Base-by-base conservation (phyloP, 306 rosid genomes). In the Acacia melanoxylon region DNA sequence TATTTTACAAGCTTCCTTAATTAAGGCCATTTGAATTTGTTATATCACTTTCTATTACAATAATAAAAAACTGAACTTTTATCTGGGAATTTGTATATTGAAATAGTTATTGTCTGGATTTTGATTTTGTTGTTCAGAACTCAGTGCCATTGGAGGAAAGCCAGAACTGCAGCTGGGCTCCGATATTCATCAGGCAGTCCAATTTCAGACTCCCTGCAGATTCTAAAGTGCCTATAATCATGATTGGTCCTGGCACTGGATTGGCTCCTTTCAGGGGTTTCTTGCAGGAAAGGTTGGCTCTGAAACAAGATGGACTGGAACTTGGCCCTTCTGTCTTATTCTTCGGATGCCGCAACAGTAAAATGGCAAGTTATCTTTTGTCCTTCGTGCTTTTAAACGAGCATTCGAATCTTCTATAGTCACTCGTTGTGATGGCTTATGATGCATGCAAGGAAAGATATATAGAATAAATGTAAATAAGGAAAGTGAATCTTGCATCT, bases 241-340 rank as follows among this genome's bases (percentile, higher is more conserved):
- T 96, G 99, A 90, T 96, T 81, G 99, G 99, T 75, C 99, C 99
- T 72, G 99, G 99, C 46, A 96, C 99, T 73, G 99, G 99, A 69
- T 91, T 96, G 81, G 99, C 99, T 87, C 99, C 99, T 82, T 96
- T 96, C 94, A 90, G 99, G 90, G 99, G 99, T 84, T 96, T 96
- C 89, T 83, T 96, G 54, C 99, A 96, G 97, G 98, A 96, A 87
- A 92, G 99, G 82, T 85, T 91, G 68, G 92, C 92, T 84, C 90
- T 92, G 69, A 92, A 89, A 87, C 90, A 89, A 85, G 89, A 75
- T 70, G 94, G 97, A 85, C 90, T 80, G 19, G 97, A 92, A 66
- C 86, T 96, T 70, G 99, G 99, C 61, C 89, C 86, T 42, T 91
- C 99, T 6, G 33, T 90, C 44, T 80, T 96, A 46, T 96, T 91